Evolutionary conservation across 73 alveolate species (phyloP), one percentile per base, ranked within the genome.

Genomic region (Paramecium sonneborni): DNA sequence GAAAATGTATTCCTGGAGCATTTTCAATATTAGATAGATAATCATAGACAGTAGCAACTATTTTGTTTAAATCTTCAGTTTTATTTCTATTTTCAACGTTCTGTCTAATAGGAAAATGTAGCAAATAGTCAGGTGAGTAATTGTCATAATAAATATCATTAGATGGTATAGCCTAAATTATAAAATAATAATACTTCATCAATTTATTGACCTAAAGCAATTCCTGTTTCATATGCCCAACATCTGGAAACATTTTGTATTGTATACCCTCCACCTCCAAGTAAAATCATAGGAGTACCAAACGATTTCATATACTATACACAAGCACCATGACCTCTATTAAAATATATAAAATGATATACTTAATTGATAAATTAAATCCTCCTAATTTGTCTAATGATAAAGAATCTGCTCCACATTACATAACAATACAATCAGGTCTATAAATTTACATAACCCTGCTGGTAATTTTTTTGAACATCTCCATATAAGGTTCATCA

Each of bases 241-340:
- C 99, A 97, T 72, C 99, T 92, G 0, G 99, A 96, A 26, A 98
- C 99, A 93, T 98, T 98, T 67, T 96, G 95, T 23, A 98, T 97
- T 21, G 99, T 98, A 93, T 98, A 98, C 30, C 99, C 99, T 18
- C 99, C 99, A 8, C 99, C 99, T 15, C 99, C 99, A 4, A 98
- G 84, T 12, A 96, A 95, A 76, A 98, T 92, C 97, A 96, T 92
- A n/a, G 99, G 99, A n/a, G 96, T 70, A 9, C 98, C 98, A 96
- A 98, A 98, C 3, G 94, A 70, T 93, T 96, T 97, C 85, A 98
- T 93, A 85, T 87, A 96, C 68, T 95, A 79, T 3, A 98, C 98
- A 88, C 99, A 98, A 67, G 95, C 97, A 30, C 99, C 99, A 95
- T 98, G 99, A 15, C 99, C 99, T 88, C 94, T 94, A 34, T 1